Base-by-base conservation (phyloP, 352 stramenopile genomes). In the Thalassiosira exigua region DNA sequence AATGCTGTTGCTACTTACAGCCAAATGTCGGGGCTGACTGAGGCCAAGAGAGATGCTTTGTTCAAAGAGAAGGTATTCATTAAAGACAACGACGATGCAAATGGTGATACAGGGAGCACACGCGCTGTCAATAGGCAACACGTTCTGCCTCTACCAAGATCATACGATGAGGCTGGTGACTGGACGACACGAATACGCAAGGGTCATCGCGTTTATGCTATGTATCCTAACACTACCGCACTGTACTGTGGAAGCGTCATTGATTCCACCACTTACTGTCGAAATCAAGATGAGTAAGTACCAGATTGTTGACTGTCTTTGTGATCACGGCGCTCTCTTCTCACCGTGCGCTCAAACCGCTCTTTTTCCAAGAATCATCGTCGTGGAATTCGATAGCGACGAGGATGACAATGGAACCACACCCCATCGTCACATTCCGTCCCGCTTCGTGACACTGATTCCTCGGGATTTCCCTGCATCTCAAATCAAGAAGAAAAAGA, bases 341-440 rank as follows among this genome's bases (percentile, higher is more conserved):
- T n/a, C n/a, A 12, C n/a, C 39, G 39, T 56, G 22, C 22, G 4
- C 21, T 56, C 22, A 22, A 19, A n/a, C 21, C 36, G 14, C 7
- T 44, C 36, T 14, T 14, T 44, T 14, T 14, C 14, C 14, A 44
- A 44, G 36, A 53, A 86, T 92, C 22, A 79, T 91, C 32, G 84
- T 92, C 14, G 82, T 91, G 21, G 69, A 92, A 65, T 92, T 92
- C 64, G 84, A 92, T 59, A 79, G 69, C 21, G 87, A 92, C 59
- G 84, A 90, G 75, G 69, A 58, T 33, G 80, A 74, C 32, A 46
- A 1, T 26, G 81, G 81, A 26, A 36, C 2, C 4, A 58, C 81
- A 46, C 75, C 70, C 32, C 68, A 88, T 44, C 75, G 66, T 21
- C 72, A 89, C 48, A 87, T 88, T 52, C 83, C 75, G 22, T 75